Conservation (phyloP, 2,329 filamentous ascomycete species). For the Sporothrix brasiliensis region DNA sequence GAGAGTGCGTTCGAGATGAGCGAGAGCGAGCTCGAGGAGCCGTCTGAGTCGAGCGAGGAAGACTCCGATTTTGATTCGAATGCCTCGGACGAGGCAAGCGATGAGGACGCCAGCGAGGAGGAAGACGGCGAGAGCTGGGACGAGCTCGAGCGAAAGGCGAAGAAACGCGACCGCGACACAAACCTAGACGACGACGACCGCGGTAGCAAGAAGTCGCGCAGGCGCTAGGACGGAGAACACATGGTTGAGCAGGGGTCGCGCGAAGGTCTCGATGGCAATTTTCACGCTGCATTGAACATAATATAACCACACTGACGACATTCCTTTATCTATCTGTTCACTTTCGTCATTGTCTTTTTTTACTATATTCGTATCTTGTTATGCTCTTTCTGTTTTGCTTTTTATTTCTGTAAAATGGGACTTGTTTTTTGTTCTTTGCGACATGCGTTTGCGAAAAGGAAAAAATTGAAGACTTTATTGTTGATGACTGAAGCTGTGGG, state of each 20-base stretch:
- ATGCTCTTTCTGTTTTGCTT: neutral
- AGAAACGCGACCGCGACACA: constrained; percentile 74
- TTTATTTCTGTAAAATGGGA: neutral
- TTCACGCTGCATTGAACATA: neutral
- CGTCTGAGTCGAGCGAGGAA: constrained; percentile 74
- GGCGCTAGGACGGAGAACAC: constrained; percentile 44
- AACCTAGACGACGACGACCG: constrained; percentile 76
- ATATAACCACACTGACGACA: neutral
- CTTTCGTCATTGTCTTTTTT: neutral
- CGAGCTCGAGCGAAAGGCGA: constrained; percentile 87
- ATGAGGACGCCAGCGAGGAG: constrained; percentile 73
- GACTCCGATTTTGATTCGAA: constrained; percentile 94
- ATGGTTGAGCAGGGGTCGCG: no score
- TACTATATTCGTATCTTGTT: neutral
- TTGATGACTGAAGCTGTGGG: neutral
- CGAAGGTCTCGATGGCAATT: neutral
- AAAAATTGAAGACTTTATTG: constrained; percentile 9
- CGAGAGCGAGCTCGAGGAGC: constrained; percentile 83
- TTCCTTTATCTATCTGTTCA: neutral
- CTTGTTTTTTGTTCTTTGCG: constrained; percentile 15
- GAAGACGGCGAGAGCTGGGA: constrained; percentile 92
- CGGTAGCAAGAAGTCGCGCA: constrained; percentile 67
- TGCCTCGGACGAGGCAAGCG: constrained; percentile 77
- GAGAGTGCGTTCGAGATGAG: constrained; percentile 91
- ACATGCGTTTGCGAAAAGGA: neutral